Conservation (phyloP, 306 rosid genomes). For the Luffa aegyptiaca region DNA sequence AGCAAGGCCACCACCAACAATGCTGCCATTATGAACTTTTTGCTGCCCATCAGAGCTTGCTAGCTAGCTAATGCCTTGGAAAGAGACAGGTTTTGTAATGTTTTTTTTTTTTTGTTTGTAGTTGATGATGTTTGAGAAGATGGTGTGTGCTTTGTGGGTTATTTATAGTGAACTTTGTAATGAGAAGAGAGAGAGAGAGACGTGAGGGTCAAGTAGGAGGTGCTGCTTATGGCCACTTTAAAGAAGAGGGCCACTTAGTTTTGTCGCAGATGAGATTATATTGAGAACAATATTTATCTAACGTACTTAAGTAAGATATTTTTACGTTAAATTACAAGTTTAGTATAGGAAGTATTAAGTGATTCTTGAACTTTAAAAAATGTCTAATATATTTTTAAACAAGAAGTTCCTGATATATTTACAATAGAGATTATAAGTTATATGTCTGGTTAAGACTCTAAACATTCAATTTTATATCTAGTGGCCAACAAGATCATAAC, state of each 20-base stretch:
- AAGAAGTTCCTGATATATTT: too few species aligned
- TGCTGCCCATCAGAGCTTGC: background rate
- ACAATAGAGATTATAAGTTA: too few species aligned
- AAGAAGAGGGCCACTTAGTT: background rate
- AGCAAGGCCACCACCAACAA: background rate
- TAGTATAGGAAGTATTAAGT: too few species aligned
- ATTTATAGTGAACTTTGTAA: background rate
- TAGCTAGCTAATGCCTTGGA: background rate
- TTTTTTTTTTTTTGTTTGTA: background rate
- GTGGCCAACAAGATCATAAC: too few species aligned
- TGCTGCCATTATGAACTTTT: background rate
- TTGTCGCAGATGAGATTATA: background rate
- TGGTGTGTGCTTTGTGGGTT: background rate
- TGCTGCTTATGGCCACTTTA: background rate
- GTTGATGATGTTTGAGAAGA: background rate
- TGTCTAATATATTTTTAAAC: too few species aligned
- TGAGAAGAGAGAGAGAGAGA: conserved; percentile 1
- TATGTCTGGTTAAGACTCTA: too few species aligned
- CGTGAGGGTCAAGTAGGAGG: conserved; percentile 9
- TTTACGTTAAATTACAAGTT: too few species aligned
- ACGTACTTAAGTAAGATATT: too few species aligned
- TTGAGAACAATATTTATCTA: too few species aligned
- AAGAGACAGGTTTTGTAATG: background rate
- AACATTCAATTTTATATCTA: too few species aligned
- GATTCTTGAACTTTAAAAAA: too few species aligned